Conservation (phyloP, 495 filamentous ascomycete genomes). For the Trichodelitschia bisporula region DNA sequence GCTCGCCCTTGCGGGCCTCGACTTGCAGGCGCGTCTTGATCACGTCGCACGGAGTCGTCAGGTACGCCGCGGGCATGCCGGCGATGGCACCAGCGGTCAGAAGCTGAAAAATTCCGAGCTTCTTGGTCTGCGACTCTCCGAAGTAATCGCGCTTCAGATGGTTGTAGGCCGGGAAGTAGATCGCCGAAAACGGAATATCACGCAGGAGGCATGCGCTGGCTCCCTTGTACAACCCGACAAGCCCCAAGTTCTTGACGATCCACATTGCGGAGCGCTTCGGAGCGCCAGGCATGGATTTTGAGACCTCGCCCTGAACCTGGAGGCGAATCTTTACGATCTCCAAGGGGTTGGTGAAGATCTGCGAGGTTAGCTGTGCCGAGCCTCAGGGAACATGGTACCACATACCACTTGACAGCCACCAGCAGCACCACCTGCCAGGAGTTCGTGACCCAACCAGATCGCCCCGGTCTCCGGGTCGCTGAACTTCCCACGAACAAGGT, state of each 20-base stretch:
- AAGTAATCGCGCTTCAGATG: constrained; percentile 88
- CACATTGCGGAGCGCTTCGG: constrained; percentile 82
- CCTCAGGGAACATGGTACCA: constrained; percentile 1
- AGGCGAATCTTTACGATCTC: constrained; percentile 98
- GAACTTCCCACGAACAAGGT: constrained; percentile 56
- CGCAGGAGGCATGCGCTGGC: constrained; percentile 88
- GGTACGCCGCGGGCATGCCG: constrained; percentile 94
- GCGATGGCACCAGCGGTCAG: constrained; percentile 89
- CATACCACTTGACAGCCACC: constrained; percentile 86
- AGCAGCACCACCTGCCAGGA: constrained; percentile 73
- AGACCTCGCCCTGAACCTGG: constrained; percentile 89
- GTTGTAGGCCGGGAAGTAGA: constrained; percentile 93
- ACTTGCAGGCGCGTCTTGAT: constrained; percentile 98
- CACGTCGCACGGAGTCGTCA: constrained; percentile 93
- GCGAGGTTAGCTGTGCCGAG: constrained; percentile 2
- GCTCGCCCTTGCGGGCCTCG: constrained; percentile 86
- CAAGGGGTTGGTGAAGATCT: constrained; percentile 92
- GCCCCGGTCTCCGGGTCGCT: constrained; percentile 50
- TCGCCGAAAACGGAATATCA: constrained; percentile 87
- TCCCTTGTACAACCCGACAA: constrained; percentile 92
- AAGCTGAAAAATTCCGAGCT: constrained; percentile 77
- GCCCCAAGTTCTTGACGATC: constrained; percentile 87
- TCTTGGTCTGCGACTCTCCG: constrained; percentile 71
- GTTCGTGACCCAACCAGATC: constrained; percentile 46
- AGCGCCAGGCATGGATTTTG: constrained; percentile 52